Percentiles rank a stretch among this genome's conserved stretches.
These are phyloP conservation scores for Vaccinium macrocarpon DNA, from an alignment of 148 eudicot genomes.

Conservation along the genomic window DNA sequence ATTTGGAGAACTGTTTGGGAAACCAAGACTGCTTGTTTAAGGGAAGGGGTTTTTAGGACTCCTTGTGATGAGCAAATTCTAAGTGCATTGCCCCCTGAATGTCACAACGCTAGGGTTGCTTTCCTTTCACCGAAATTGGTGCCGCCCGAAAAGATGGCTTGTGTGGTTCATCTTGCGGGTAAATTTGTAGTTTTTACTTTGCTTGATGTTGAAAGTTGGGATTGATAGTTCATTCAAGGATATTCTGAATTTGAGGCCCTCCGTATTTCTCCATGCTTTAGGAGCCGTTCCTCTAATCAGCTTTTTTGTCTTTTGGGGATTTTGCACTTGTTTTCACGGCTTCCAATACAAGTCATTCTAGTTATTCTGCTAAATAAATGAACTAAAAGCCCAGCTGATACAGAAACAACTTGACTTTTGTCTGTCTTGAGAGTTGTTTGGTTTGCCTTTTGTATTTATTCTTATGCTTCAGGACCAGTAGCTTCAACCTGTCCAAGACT, in stretches of 20 bases:
- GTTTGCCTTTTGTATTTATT: background rate
- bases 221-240: background rate
- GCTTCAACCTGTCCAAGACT: background rate
- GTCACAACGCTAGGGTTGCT: conserved; percentile 90
- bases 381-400: no score
- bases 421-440: background rate
- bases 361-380: no score
- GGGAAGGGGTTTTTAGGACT: conserved; percentile 83
- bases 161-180: conserved; percentile 99
- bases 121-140: conserved; percentile 70
- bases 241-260: background rate
- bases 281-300: no score
- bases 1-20: conserved; percentile 92
- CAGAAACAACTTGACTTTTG: no score
- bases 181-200: conserved; percentile 9
- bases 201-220: background rate
- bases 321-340: no score
- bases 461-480: background rate
- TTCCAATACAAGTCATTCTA: no score
- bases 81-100: conserved; percentile 90
- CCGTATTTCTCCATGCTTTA: no score
- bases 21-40: conserved; percentile 61
- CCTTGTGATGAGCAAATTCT: conserved; percentile 87
- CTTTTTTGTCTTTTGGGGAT: no score
- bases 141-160: conserved; percentile 71